Evolutionary conservation across 306 rosid genomes (phyloP), one percentile per base, ranked within the genome.

Genomic region (Carpinus fangiana): DNA sequence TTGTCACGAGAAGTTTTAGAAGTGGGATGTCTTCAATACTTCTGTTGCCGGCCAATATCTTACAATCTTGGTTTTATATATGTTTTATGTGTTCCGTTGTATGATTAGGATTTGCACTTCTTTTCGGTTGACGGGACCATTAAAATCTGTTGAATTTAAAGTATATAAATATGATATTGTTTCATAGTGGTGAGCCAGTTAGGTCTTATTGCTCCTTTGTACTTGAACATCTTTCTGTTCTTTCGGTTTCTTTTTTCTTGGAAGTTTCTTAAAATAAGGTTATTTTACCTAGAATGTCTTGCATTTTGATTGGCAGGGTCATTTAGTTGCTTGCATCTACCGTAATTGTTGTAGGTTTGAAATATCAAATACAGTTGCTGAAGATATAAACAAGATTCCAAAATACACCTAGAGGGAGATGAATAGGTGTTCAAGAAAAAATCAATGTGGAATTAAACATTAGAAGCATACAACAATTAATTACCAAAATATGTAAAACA

Each of bases 251-350:
- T 12, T 75, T 62, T 16, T 80, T 74, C 69, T 16, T 76, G 28
- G 36, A 64, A 34, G 60, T 82, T 82, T 71, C 70, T 18, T 4
- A 2, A 36, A n/a, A 34, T 38, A 14, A 59, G 65, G 13, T 61
- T 46, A 31, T 36, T 53, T 5, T 36, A 67, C 11, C 60, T 67
- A 26, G 8, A 31, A 21, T 18, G 72, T 57, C 76, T 66, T 82
- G 70, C 73, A 73, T 76, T 50, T 69, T 74, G 72, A 68, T 81
- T 59, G 31, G 75, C 97, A 87, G 90, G 83, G 64, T 72, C 47
- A 56, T 18, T 64, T 50, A 36, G 74, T 78, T 59, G 5, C 57
- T 68, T 76, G 21, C 55, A 54, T 53, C 53, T n/a, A 3, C 71
- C 78, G 26, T 26, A 74, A 72, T 21, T 73, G n/a, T 67, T 80